Conservation (phyloP, 495 filamentous ascomycete species). For the Apodospora peruviana region DNA sequence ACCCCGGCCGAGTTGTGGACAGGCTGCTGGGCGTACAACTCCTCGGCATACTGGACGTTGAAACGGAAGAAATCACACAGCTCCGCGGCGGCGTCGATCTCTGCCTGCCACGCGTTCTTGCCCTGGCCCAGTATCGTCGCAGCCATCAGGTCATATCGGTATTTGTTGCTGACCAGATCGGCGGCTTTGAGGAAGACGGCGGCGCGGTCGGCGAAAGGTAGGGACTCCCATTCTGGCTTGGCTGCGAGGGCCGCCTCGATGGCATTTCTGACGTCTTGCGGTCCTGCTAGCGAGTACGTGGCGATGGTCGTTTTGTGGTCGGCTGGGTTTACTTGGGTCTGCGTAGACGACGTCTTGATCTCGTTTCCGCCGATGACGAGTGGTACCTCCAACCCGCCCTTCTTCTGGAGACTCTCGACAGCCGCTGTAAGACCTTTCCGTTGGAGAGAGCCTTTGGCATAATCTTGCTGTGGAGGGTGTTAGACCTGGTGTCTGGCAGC, state of each 20-base stretch:
- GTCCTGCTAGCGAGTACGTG: conserved; percentile 68
- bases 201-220: conserved; percentile 85
- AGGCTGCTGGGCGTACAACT: conserved; percentile 81
- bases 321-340: conserved; percentile 67
- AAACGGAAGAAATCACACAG: conserved; percentile 86
- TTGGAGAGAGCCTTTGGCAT: conserved; percentile 73
- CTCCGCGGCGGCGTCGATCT: conserved; percentile 93
- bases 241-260: conserved; percentile 78
- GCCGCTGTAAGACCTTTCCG: conserved; percentile 67
- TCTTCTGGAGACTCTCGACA: conserved; percentile 54
- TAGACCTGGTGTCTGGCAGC: conserved; percentile 6
- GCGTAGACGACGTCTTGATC: conserved; percentile 48
- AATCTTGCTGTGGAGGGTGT: conserved; percentile 63
- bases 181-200: conserved; percentile 92
- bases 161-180: conserved; percentile 80
- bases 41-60: conserved; percentile 83
- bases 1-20: conserved; percentile 67
- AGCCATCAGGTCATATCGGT: conserved; percentile 89
- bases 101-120: conserved; percentile 94
- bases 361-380: conserved; percentile 74
- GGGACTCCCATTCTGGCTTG: conserved; percentile 71
- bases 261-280: conserved; percentile 64
- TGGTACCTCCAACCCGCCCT: conserved; percentile 64
- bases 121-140: conserved; percentile 91
- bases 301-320: conserved; percentile 67